Conservation (phyloP, 1,139 yeast species). For the Groenewaldozyma auringiensis region DNA sequence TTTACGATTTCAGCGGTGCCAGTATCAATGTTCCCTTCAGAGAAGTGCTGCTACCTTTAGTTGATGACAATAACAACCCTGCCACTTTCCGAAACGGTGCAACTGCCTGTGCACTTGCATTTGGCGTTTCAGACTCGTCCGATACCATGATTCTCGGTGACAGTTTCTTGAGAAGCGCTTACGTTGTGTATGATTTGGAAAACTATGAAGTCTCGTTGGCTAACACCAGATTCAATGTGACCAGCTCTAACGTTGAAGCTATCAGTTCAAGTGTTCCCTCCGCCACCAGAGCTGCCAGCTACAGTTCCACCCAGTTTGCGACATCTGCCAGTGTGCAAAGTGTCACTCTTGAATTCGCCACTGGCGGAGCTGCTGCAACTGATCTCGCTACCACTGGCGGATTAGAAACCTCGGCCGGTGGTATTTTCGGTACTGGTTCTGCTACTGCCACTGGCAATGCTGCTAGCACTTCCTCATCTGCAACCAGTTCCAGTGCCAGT, state of each 20-base stretch:
- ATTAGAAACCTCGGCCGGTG: not conserved
- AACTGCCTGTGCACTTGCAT: slow-evolving; percentile 25
- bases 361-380: slow-evolving; percentile 3
- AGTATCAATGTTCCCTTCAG: slow-evolving; percentile 22
- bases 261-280: slow-evolving; percentile 24
- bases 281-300: slow-evolving; percentile 23
- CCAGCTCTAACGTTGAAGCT: slow-evolving; percentile 20
- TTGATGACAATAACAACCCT: slow-evolving; percentile 13
- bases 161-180: slow-evolving; percentile 61
- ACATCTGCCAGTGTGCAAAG: slow-evolving; percentile 6
- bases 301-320: slow-evolving; percentile 15
- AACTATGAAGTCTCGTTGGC: slow-evolving; percentile 60
- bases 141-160: slow-evolving; percentile 50
- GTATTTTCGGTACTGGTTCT: not conserved
- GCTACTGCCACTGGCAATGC: slow-evolving; percentile 7
- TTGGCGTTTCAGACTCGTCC: slow-evolving; percentile 12
- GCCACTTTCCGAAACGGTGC: slow-evolving; percentile 19
- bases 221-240: slow-evolving; percentile 36
- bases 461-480: slow-evolving; percentile 2
- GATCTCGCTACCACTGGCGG: not conserved
- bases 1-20: slow-evolving; percentile 27
- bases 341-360: slow-evolving; percentile 8
- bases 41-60: slow-evolving; percentile 21
- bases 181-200: slow-evolving; percentile 70
- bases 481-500: not conserved